Percentiles rank a stretch among this genome's conserved stretches.
Conservation (phyloP, 345 rosid species). For the Triadica sebifera region DNA sequence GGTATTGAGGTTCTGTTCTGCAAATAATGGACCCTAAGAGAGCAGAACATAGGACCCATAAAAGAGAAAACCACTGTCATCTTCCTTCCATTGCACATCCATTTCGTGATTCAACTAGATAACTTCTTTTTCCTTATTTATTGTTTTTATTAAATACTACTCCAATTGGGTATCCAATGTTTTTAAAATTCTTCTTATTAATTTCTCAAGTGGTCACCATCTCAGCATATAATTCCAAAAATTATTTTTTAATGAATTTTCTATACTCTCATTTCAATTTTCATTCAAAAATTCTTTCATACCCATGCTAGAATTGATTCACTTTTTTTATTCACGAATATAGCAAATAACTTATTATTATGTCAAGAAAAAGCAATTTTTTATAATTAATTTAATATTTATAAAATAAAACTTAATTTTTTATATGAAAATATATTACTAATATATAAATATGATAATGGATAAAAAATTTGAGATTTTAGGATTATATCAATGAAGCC, state of each 20-base stretch:
- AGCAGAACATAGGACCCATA: constrained; percentile 25
- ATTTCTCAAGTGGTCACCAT: constrained; percentile 13
- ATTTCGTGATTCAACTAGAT: constrained; percentile 46
- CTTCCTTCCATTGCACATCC: constrained; percentile 35
- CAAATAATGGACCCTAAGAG: neutral
- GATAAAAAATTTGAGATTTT: neutral
- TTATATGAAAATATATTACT: neutral
- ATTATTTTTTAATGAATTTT: no score
- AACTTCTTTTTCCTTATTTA: neutral
- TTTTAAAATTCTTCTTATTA: neutral
- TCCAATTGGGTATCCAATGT: constrained; percentile 46
- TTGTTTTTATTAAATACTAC: constrained; percentile 14
- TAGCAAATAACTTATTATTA: no score
- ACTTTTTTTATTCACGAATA: neutral
- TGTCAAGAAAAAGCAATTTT: no score
- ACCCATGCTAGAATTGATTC: no score
- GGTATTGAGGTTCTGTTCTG: no score
- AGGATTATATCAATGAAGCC: constrained; percentile 12
- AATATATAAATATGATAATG: neutral
- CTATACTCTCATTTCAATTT: no score
- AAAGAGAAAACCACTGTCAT: constrained; percentile 21
- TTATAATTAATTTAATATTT: no score
- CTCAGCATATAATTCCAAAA: constrained; percentile 32
- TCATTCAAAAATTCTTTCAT: no score
- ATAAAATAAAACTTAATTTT: neutral